Conservation (phyloP, 805 yeast species). For the Metschnikowia gruessii region DNA sequence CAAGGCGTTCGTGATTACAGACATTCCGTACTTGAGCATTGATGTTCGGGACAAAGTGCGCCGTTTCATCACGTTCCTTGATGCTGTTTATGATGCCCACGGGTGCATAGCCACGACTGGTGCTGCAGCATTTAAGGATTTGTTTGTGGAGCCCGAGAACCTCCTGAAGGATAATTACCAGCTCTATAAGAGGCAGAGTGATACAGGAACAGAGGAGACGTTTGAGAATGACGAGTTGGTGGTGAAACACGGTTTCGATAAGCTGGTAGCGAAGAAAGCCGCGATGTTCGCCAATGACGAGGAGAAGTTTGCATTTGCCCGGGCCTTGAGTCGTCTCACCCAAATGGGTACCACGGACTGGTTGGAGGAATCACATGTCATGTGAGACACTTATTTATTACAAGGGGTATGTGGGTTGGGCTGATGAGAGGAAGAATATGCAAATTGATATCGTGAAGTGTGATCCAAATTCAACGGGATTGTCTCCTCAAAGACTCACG, state of each 20-base stretch:
- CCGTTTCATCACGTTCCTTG: slow-evolving; percentile 89
- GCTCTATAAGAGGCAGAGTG: slow-evolving; percentile 40
- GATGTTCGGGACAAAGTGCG: slow-evolving; percentile 80
- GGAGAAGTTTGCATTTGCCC: slow-evolving; percentile 93
- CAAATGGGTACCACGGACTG: slow-evolving; percentile 95
- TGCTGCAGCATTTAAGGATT: slow-evolving; percentile 76
- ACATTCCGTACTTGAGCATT: slow-evolving; percentile 81
- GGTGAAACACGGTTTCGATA: slow-evolving; percentile 72
- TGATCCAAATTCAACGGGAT: no score
- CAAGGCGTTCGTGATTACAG: slow-evolving; percentile 81
- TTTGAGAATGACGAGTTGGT: slow-evolving; percentile 61
- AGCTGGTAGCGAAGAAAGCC: slow-evolving; percentile 66
- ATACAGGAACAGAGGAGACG: slow-evolving; percentile 35
- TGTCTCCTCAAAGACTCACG: no score
- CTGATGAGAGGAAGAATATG: no score
- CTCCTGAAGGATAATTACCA: slow-evolving; percentile 46
- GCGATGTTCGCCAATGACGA: slow-evolving; percentile 86
- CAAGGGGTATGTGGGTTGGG: no score
- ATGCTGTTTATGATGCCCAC: slow-evolving; percentile 92
- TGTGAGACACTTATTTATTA: not conserved
- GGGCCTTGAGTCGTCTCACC: slow-evolving; percentile 85
- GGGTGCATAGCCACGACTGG: slow-evolving; percentile 86
- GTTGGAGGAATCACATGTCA: slow-evolving; percentile 49
- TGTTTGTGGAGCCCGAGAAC: slow-evolving; percentile 81
- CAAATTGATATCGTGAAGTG: no score